phyloP scores from a whole-genome alignment of 106 monocot species.

The Cymbidium sinense region DNA sequence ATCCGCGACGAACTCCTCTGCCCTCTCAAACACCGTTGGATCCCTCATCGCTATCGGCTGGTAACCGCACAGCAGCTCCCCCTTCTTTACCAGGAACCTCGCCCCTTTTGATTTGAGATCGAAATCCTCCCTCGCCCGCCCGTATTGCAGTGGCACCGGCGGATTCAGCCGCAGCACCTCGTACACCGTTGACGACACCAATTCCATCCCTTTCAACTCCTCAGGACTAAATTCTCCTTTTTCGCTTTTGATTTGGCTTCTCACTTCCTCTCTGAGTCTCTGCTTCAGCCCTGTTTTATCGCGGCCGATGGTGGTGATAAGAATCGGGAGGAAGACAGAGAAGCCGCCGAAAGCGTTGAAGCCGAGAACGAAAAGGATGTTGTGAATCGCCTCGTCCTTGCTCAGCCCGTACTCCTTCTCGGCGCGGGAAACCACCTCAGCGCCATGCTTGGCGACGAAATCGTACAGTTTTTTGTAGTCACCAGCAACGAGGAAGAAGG shows the following conservation, averaged over 20 bases:
- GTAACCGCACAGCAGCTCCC: constrained; percentile 91
- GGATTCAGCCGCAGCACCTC: constrained; percentile 68
- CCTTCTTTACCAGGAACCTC: constrained; percentile 34
- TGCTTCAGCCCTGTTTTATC: constrained; percentile 27
- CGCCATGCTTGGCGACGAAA: constrained; percentile 40
- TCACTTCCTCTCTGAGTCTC: constrained; percentile 36
- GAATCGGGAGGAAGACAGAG: constrained; percentile 49
- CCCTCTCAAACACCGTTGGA: constrained; percentile 55
- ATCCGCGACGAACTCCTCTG: constrained; percentile 74
- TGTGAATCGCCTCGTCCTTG: constrained; percentile 59
- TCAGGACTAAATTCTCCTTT: constrained; percentile 14
- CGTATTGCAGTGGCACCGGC: constrained; percentile 71
- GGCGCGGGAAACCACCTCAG: constrained; percentile 26
- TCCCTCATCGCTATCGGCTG: constrained; percentile 92
- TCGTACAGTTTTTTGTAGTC: constrained; percentile 49
- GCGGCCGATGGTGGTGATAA: constrained; percentile 39
- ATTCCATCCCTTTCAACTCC: constrained; percentile 48
- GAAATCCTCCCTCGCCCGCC: constrained; percentile 46
- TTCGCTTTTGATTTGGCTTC: constrained; percentile 16
- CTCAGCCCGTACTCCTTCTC: constrained; percentile 34
- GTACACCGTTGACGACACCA: constrained; percentile 54
- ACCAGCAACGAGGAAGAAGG: constrained; percentile 35
- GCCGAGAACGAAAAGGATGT: constrained; percentile 62
- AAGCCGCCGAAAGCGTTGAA: constrained; percentile 90
- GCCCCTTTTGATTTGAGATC: constrained; percentile 36